phyloP scores from a whole-genome alignment of 352 stramenopile species.

The Globisporangium spinosum region DNA sequence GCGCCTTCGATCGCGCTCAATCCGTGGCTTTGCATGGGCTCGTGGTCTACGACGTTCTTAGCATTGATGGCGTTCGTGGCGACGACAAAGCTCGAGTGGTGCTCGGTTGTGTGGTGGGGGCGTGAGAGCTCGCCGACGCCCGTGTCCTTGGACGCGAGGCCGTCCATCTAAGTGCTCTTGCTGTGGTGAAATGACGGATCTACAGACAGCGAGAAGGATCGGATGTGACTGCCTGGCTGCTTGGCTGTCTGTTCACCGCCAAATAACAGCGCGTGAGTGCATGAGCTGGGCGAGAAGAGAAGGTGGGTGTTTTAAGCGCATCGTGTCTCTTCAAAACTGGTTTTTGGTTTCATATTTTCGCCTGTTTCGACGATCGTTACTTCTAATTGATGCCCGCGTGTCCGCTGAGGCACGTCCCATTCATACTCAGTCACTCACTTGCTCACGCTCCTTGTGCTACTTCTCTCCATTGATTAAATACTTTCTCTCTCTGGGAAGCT shows the following conservation, averaged over 20 bases:
- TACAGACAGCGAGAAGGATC: conserved; percentile 1
- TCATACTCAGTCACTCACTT: background rate
- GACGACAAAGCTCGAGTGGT: conserved; percentile 5
- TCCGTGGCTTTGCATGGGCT: conserved; percentile 16
- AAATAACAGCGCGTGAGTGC: background rate
- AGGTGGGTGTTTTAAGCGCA: background rate
- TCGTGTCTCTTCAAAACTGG: conserved; percentile 2
- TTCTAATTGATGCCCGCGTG: background rate
- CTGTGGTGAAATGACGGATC: background rate
- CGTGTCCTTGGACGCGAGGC: conserved; percentile 16
- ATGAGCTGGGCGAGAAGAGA: background rate
- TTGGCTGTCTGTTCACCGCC: background rate
- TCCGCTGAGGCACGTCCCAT: background rate
- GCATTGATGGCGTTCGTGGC: background rate
- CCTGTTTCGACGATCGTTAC: background rate
- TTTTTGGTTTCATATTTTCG: conserved; percentile 8
- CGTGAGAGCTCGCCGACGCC: background rate
- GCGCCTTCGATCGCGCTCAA: background rate
- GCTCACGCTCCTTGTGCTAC: background rate
- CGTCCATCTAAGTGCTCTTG: conserved; percentile 28
- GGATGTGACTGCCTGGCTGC: background rate
- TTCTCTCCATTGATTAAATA: conserved; percentile 7
- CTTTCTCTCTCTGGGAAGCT: background rate
- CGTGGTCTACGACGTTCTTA: background rate
- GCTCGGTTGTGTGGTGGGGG: background rate